These are phyloP conservation scores for Trichosporon asahii DNA, from an alignment of 1,284 basidiomycete species.

Conservation along the genomic window DNA sequence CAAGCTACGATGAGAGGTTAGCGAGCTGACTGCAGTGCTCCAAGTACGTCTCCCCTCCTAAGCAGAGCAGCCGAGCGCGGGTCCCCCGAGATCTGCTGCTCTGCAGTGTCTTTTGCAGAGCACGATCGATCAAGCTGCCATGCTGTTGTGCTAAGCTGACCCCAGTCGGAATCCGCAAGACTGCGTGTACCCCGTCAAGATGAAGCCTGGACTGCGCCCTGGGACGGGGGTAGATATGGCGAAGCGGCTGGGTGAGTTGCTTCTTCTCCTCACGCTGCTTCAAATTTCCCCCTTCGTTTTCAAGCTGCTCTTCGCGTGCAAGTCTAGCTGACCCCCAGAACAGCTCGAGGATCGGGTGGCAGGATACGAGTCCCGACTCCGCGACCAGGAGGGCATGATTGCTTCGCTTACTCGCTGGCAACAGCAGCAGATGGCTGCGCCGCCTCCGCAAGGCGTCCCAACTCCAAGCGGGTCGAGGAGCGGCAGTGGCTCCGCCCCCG, in stretches of 20 bases:
- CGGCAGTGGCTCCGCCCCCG: not conserved
- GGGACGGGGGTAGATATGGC: conserved; percentile 49
- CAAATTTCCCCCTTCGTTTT: too few relatives aligned
- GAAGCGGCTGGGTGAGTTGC: conserved; percentile 41
- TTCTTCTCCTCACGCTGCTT: not conserved
- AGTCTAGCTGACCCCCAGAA: conserved; percentile 26
- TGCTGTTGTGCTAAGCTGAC: conserved; percentile 1
- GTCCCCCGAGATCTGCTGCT: not conserved
- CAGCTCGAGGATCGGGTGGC: conserved; percentile 41
- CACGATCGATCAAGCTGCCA: too few relatives aligned
- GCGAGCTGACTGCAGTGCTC: conserved; percentile 31
- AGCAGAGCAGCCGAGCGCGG: not conserved
- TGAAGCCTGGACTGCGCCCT: conserved; percentile 49
- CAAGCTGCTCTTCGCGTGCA: too few relatives aligned
- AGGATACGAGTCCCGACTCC: conserved; percentile 34
- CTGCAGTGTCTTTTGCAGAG: too few relatives aligned
- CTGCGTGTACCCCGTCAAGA: conserved; percentile 47
- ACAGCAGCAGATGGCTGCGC: not conserved
- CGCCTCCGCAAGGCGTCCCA: too few relatives aligned
- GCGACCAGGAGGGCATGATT: conserved; percentile 39
- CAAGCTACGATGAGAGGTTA: not conserved
- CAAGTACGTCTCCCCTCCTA: conserved; percentile 28
- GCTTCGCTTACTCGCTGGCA: conserved; percentile 25
- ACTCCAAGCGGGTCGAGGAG: not conserved
- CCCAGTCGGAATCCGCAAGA: conserved; percentile 35